Conservation (phyloP, 306 rosid species). For the Quercus parvula region DNA sequence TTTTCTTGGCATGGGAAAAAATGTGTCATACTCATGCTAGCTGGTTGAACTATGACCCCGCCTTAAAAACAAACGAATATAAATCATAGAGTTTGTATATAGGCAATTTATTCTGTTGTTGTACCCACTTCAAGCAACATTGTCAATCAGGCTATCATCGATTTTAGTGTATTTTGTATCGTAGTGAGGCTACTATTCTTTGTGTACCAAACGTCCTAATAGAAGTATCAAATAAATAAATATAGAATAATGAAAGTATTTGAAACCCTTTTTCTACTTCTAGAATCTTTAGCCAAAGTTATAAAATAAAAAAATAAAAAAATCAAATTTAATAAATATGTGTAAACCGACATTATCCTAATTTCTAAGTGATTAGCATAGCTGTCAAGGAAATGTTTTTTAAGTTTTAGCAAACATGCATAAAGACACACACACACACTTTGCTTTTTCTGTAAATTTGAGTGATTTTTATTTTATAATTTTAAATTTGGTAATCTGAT, state of each 20-base stretch:
- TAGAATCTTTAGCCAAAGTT: no score
- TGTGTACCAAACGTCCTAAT: neutral
- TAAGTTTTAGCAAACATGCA: neutral
- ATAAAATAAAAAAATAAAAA: neutral
- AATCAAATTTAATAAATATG: neutral
- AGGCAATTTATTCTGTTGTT: no score
- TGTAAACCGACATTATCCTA: neutral
- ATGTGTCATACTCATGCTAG: no score
- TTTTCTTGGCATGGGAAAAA: no score
- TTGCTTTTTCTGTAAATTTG: neutral
- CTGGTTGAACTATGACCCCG: no score
- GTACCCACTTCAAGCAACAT: no score
- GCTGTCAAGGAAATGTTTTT: neutral
- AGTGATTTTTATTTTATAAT: neutral
- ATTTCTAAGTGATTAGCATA: neutral
- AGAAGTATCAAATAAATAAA: neutral
- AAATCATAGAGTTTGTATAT: no score
- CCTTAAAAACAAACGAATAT: no score
- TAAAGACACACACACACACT: neutral
- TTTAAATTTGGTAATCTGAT: neutral
- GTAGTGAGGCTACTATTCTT: neutral
- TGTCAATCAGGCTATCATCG: neutral
- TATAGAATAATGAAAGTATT: neutral
- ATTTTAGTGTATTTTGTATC: neutral
- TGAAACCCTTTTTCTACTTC: neutral